Conservation (phyloP, 305 asterid species). For the Fraxinus ornus region DNA sequence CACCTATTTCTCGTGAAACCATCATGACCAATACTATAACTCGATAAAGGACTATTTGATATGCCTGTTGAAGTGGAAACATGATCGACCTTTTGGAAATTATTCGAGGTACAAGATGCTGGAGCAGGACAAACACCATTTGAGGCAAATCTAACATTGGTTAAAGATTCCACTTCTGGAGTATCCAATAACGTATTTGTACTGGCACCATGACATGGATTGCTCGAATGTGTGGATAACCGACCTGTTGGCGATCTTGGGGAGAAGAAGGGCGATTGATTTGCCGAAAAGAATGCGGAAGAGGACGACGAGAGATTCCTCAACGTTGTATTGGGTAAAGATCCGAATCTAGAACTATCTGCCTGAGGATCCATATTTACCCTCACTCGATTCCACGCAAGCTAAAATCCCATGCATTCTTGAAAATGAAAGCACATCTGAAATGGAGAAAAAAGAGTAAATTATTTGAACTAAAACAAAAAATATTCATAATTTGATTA, state of each 20-base stretch:
- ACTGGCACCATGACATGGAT: conserved; percentile 32
- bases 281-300: conserved; percentile 86
- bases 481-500: conserved; percentile 20
- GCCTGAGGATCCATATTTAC: conserved; percentile 65
- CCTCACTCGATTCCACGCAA: conserved; percentile 35
- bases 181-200: conserved; percentile 30
- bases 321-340: conserved; percentile 53
- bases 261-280: conserved; percentile 90
- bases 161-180: conserved; percentile 37
- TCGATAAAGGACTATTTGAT: conserved; percentile 46
- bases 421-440: conserved; percentile 34
- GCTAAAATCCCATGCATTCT: conserved; percentile 40
- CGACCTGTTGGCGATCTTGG: conserved; percentile 66
- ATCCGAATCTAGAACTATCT: conserved; percentile 52
- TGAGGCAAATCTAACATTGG: conserved; percentile 32
- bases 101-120: conserved; percentile 37
- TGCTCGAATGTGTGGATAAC: conserved; percentile 43
- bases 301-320: conserved; percentile 90
- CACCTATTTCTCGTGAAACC: conserved; percentile 41
- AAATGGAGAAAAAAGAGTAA: conserved; percentile 20
- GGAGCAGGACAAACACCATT: conserved; percentile 38
- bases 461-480: not conserved
- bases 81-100: conserved; percentile 40
- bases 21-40: conserved; percentile 36
- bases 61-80: conserved; percentile 51